Conservation (phyloP, 441 rosid species). For the Adansonia madagascariensis region DNA sequence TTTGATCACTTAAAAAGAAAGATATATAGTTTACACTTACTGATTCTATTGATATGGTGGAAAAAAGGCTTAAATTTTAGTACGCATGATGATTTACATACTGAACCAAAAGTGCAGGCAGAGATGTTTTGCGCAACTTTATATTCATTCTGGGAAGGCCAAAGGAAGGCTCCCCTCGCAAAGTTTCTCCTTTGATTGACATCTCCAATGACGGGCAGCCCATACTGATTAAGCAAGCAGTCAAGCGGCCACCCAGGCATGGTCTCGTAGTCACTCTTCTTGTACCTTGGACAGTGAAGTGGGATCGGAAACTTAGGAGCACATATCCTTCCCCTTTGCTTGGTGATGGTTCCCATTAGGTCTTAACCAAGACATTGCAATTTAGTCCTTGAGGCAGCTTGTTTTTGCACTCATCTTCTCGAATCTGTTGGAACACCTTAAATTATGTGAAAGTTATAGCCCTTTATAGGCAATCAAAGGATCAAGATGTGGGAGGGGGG, state of each 20-base stretch:
- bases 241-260: slow-evolving; percentile 70
- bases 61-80: no score
- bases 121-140: no score
- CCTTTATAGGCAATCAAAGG: no score
- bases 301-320: not conserved
- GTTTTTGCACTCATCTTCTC: no score
- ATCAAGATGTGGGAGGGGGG: no score
- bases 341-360: slow-evolving; percentile 32
- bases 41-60: no score
- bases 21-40: no score
- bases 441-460: no score
- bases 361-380: not conserved
- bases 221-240: slow-evolving; percentile 55
- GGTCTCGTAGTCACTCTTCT: slow-evolving; percentile 46
- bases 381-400: no score
- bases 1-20: no score
- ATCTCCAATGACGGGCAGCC: slow-evolving; percentile 53
- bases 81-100: no score
- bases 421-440: no score
- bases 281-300: slow-evolving; percentile 58
- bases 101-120: not conserved
- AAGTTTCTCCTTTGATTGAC: slow-evolving; percentile 54
- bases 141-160: slow-evolving; percentile 41
- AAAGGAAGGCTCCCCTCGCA: slow-evolving; percentile 71
- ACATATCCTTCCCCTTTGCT: slow-evolving; percentile 19